Percentiles rank a stretch among this genome's conserved stretches.
Evolutionary conservation across 441 rosid species (phyloP).

Genomic region (Populus hybrid): DNA sequence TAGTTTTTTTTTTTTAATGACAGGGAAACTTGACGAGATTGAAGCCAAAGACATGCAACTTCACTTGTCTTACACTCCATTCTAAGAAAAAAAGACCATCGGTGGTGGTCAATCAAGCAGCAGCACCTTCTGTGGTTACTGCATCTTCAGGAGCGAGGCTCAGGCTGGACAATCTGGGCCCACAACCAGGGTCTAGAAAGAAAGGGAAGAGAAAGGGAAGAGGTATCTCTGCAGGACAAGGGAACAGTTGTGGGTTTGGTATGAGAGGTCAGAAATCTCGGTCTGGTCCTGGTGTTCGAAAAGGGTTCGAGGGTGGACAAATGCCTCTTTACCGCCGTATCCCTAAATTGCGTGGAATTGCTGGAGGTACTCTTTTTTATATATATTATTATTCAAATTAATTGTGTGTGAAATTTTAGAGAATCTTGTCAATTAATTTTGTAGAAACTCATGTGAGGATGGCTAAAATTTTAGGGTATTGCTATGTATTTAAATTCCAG

Average conservation of each 20-base stretch:
- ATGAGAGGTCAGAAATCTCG: conserved; percentile 97
- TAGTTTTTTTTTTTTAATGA: background rate
- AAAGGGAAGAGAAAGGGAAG: conserved; percentile 87
- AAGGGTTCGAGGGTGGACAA: conserved; percentile 92
- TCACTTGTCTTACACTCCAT: conserved; percentile 32
- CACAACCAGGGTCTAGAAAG: conserved; percentile 90
- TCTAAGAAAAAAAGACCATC: conserved; percentile 20
- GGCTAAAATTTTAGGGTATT: background rate
- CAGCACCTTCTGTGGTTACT: conserved; percentile 17
- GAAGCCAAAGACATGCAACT: conserved; percentile 32
- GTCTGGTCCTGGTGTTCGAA: conserved; percentile 88
- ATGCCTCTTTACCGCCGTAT: conserved; percentile 86
- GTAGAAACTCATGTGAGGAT: background rate
- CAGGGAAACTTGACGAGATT: conserved; percentile 46
- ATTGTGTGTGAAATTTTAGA: conserved; percentile 4
- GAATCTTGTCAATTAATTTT: background rate
- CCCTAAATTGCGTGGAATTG: conserved; percentile 82
- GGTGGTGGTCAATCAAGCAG: conserved; percentile 36
- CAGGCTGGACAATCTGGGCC: conserved; percentile 78
- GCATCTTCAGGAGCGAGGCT: conserved; percentile 35
- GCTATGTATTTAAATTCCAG: background rate
- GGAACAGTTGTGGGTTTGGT: conserved; percentile 92
- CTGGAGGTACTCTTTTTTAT: conserved; percentile 58
- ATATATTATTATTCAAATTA: background rate
- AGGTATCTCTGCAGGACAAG: conserved; percentile 91